Evolutionary conservation across 1,284 basidiomycete genomes (phyloP).

Genomic region (Melampsora larici-populina): DNA sequence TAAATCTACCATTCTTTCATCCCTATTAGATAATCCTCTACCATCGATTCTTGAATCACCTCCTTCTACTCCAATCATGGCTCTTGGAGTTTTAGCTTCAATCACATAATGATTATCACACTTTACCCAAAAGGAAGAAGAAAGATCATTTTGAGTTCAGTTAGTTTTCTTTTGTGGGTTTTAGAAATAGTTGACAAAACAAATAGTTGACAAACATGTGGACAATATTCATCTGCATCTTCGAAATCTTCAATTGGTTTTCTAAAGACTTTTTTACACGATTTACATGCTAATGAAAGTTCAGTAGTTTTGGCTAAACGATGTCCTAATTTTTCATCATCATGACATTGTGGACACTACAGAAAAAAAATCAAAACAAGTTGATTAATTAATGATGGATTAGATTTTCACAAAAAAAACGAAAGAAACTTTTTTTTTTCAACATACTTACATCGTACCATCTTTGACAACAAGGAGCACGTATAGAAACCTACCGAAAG

Average conservation of each 20-base stretch:
- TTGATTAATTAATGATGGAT: neutral
- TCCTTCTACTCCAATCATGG: conserved; percentile 40
- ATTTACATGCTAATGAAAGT: conserved; percentile 94
- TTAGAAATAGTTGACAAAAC: neutral
- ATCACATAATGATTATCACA: conserved; percentile 43
- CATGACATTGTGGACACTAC: conserved; percentile 86
- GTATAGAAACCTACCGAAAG: conserved; percentile 65
- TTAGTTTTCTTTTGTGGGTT: neutral
- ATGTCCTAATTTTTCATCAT: conserved; percentile 70
- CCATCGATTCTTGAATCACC: conserved; percentile 29
- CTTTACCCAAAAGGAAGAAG: neutral
- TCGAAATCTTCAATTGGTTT: conserved; percentile 90
- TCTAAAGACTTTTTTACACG: conserved; percentile 93
- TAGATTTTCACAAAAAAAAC: neutral
- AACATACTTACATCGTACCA: conserved; percentile 72
- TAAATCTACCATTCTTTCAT: conserved; percentile 15
- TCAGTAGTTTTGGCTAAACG: conserved; percentile 71
- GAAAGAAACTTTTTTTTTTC: too few species aligned
- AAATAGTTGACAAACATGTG: conserved; percentile 59
- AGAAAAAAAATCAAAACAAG: neutral
- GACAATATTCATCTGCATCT: conserved; percentile 95
- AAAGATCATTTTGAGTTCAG: neutral
- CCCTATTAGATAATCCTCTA: conserved; percentile 19
- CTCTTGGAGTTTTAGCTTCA: conserved; percentile 33
- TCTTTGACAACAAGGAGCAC: conserved; percentile 88